Base-by-base conservation (phyloP, 1,139 yeast genomes). In the Geotrichum europaeum region DNA sequence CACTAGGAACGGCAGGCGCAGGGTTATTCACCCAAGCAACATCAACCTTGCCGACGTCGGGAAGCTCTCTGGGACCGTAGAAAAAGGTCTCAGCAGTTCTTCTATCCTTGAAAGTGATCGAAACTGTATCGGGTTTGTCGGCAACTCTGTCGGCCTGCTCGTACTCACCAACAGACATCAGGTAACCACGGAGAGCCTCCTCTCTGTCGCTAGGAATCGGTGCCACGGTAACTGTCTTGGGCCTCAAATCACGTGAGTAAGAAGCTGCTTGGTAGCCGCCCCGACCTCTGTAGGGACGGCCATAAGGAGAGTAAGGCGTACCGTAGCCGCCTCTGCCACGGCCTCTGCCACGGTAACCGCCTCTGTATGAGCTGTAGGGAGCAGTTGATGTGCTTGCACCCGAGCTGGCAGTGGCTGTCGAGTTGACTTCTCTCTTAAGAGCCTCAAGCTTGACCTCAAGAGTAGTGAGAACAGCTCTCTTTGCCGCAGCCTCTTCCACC, bases 81-180 rank as follows among this genome's bases (percentile, higher is more conserved):
- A 66, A 73, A 61, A 78, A 77, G 61, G 67, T 68, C 63, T 79
- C 82, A 1, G 83, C 83, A 15, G 73, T 62, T 43, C 67, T 67
- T 53, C 82, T 69, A 62, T 77, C 78, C 56, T 70, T 72, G 68
- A 79, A 78, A 51, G 72, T 72, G 22, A 79, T 68, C 10, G 72
- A 64, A 18, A 75, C 70, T 3, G 69, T 65, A 25, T 64, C 63
- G 63, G 54, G 56, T 7, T 49, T 18, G 13, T 36, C 51, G 18
- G 40, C 51, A 7, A 43, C 25, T n/a, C 60, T 9, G 7, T 55
- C 47, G 10, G 65, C 64, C 22, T 65, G 62, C 22, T 68, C 70
- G 55, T 65, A 66, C 50, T 66, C 67, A 24, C 65, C 67, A 1
- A 66, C 65, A n/a, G 64, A 53, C 30, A 67, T 60, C 20, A 67